phyloP scores from a whole-genome alignment of 768 basidiomycete species.

The Boletus vinaceobasis region DNA sequence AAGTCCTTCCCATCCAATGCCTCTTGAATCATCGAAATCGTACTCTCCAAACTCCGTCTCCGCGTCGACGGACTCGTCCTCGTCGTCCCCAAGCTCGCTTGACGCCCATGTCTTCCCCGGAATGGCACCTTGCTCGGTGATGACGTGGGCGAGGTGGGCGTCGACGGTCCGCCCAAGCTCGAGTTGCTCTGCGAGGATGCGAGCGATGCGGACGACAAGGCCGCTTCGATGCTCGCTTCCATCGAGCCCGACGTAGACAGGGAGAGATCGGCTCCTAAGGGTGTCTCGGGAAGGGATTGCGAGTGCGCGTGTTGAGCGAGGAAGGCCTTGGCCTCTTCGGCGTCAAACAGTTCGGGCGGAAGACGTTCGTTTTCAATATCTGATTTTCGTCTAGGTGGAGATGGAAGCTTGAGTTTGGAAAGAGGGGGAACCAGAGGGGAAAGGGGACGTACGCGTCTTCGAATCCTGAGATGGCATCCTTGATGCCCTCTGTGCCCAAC shows the following conservation, averaged over 20 bases:
- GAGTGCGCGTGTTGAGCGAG: constrained; percentile 36
- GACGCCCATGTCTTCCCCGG: constrained; percentile 54
- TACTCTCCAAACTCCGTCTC: constrained; percentile 89
- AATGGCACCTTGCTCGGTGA: constrained; percentile 50
- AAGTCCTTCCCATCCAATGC: constrained; percentile 75
- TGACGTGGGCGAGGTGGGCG: constrained; percentile 38
- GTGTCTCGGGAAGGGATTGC: constrained; percentile 50
- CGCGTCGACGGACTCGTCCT: constrained; percentile 88
- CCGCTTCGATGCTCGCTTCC: constrained; percentile 38
- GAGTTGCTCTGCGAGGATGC: constrained; percentile 23
- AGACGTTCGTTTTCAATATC: constrained; percentile 99
- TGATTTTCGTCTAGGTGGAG: constrained; percentile 73
- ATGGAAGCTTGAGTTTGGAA: neutral
- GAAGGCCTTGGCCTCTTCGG: constrained; percentile 63
- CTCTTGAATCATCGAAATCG: constrained; percentile 91
- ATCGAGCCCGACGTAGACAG: constrained; percentile 44
- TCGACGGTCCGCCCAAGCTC: constrained; percentile 15
- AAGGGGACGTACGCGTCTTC: constrained; percentile 81
- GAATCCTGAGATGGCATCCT: constrained; percentile 88
- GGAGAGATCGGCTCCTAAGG: constrained; percentile 41
- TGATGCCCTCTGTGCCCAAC: constrained; percentile 90
- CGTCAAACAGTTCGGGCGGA: constrained; percentile 94
- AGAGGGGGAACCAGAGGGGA: neutral
- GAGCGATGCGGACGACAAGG: constrained; percentile 22
- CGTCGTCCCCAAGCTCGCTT: constrained; percentile 82